Base-by-base conservation (phyloP, 352 stramenopile species). In the Globisporangium viniferum region DNA sequence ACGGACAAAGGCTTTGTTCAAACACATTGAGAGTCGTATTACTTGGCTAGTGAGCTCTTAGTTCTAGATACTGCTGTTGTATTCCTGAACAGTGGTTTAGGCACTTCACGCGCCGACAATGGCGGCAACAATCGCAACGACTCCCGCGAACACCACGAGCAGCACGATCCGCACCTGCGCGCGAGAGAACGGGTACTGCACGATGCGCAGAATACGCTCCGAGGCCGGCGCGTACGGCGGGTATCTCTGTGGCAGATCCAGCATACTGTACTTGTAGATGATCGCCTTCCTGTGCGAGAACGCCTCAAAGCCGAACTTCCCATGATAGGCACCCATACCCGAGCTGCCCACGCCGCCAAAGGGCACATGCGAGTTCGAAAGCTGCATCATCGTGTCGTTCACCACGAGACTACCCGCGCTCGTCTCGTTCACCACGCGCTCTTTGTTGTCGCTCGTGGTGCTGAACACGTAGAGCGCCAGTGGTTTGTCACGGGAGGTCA, bases 401-500 rank as follows among this genome's bases (percentile, higher is more conserved):
- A 95, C 51, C 49, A 49, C 64, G 66, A 92, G 72, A 69, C 77
- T 78, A 48, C 88, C 88, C 1, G 79, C 79, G 5, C 79, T 86
- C 9, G 89, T 93, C 15, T 85, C 70, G 27, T 51, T 71, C 49
- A 79, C 73, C 33, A 80, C 62, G 82, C 86, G 68, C 73, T 80
- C 29, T 68, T 78, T 59, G 24, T 68, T 57, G 49, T 73, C 72
- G 59, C 72, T 81, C 3, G 65, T 66, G 10, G 44, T n/a, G 41
- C 41, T 70, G 74, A 98, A 98, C 9, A 91, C 59, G 64, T 98
- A 98, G 8, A 97, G 75, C 18, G 90, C 76, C 14, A 98, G 78
- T 3, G 93, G 92, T 62, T 95, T 96, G 2, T 88, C 73, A 31
- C 70, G 72, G 31, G 46, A 18, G 27, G 57, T 75, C 36, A 89